These are phyloP conservation scores for Spathaspora sp. DNA, from an alignment of 805 yeast species.

Conservation along the genomic window DNA sequence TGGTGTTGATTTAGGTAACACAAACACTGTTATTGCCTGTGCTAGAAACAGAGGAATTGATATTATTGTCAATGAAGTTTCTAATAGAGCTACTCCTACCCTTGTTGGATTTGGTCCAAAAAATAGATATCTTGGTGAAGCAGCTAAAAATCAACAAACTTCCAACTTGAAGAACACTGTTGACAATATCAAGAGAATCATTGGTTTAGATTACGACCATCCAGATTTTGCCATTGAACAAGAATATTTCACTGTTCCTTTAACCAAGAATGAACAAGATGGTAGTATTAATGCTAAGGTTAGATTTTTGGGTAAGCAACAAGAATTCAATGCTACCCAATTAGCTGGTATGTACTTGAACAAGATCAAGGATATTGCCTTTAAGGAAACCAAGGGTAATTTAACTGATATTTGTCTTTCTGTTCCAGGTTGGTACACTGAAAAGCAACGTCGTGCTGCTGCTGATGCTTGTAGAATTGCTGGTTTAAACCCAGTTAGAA, in stretches of 20 bases:
- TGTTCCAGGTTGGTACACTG: slow-evolving; percentile 97
- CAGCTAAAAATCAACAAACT: slow-evolving; percentile 94
- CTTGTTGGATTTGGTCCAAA: slow-evolving; percentile 88
- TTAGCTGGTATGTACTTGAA: slow-evolving; percentile 91
- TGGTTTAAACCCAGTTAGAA: slow-evolving; percentile 96
- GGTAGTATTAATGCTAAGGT: slow-evolving; percentile 86
- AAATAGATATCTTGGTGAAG: slow-evolving; percentile 90
- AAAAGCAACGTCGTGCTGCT: slow-evolving; percentile 93
- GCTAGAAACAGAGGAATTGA: slow-evolving; percentile 99
- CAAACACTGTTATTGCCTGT: slow-evolving; percentile 87
- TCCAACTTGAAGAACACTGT: slow-evolving; percentile 96
- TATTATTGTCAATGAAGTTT: slow-evolving; percentile 95
- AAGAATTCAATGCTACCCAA: slow-evolving; percentile 82
- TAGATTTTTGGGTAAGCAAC: slow-evolving; percentile 73
- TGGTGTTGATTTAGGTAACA: slow-evolving; percentile 97
- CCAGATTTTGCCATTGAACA: slow-evolving; percentile 77
- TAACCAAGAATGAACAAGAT: slow-evolving; percentile 57
- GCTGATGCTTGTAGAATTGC: slow-evolving; percentile 95
- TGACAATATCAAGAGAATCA: slow-evolving; percentile 87
- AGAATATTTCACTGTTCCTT: slow-evolving; percentile 67
- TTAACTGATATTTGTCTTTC: slow-evolving; percentile 88
- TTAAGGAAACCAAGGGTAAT: slow-evolving; percentile 75
- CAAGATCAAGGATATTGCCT: slow-evolving; percentile 80
- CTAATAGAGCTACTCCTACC: slow-evolving; percentile 93
- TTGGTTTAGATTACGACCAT: slow-evolving; percentile 72